Evolutionary conservation across 352 stramenopile species (phyloP).

Genomic region (Halophytophthora polymorphica): DNA sequence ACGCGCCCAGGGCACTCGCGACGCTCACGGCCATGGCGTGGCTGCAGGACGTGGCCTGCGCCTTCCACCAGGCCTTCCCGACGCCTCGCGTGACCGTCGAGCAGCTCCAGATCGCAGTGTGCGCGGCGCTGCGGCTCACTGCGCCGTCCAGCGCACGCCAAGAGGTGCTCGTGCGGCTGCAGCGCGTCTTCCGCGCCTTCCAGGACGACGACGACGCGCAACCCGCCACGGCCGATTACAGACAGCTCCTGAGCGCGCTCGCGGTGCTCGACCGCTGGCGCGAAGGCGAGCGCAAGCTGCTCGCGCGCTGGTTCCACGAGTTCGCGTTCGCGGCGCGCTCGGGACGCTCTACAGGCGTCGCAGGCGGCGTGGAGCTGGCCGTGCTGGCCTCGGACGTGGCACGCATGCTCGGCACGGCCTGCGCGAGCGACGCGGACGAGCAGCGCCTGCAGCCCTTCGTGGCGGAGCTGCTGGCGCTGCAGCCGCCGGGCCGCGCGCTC

Average conservation of each 20-base stretch:
- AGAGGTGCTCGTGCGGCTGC: constrained; percentile 19
- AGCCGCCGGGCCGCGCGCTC: no score
- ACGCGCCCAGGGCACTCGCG: constrained; percentile 8
- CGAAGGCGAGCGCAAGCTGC: constrained; percentile 37
- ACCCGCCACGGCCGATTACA: constrained; percentile 32
- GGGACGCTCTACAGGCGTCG: constrained; percentile 14
- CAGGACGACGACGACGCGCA: constrained; percentile 11
- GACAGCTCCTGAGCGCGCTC: constrained; percentile 44
- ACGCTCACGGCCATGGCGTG: constrained; percentile 24
- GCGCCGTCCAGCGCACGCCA: neutral
- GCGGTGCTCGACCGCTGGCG: constrained; percentile 52
- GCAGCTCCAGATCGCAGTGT: constrained; percentile 42
- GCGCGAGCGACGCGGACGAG: constrained; percentile 40
- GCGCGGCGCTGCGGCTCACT: constrained; percentile 26
- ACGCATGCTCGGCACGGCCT: constrained; percentile 33
- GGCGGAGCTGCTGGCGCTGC: constrained; percentile 18
- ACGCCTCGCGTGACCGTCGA: constrained; percentile 23
- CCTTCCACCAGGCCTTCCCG: constrained; percentile 25
- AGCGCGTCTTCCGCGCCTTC: constrained; percentile 33
- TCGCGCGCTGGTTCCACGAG: constrained; percentile 54
- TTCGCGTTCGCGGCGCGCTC: constrained; percentile 30
- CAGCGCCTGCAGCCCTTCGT: constrained; percentile 30
- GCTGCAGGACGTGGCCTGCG: constrained; percentile 31
- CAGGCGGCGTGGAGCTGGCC: constrained; percentile 23
- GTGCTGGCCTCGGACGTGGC: constrained; percentile 22